These are phyloP conservation scores for Linnemannia hyalina DNA, from an alignment of 192 early-diverging fungal genomes.

Conservation along the genomic window DNA sequence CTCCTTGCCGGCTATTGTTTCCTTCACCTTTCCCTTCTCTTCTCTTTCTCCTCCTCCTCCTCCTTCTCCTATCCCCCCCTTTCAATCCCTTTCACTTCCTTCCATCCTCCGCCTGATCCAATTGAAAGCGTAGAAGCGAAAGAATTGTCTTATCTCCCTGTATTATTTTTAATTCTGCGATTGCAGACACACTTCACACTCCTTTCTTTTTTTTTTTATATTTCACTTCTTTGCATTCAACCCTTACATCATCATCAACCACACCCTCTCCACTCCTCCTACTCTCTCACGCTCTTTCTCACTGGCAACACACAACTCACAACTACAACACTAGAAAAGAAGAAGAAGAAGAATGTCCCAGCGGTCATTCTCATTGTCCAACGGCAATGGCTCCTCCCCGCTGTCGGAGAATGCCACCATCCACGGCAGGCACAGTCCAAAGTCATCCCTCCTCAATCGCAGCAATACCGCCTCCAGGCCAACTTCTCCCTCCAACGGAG, in stretches of 20 bases:
- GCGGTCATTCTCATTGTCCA: conserved; percentile 31
- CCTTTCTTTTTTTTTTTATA: background rate
- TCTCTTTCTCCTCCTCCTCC: background rate
- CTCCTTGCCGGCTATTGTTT: background rate
- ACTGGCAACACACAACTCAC: no score
- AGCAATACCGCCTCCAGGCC: conserved; percentile 47
- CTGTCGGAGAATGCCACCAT: conserved; percentile 21
- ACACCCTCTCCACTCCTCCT: background rate
- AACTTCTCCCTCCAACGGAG: conserved; percentile 21
- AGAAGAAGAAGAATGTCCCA: conserved; percentile 30
- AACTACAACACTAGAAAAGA: background rate
- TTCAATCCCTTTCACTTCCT: background rate
- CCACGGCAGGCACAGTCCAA: conserved; percentile 6
- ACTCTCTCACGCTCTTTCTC: background rate
- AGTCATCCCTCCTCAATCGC: conserved; percentile 35
- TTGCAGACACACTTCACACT: background rate
- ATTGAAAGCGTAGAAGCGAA: background rate
- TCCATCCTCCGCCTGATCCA: background rate
- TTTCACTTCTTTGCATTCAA: background rate
- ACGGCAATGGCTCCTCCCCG: conserved; percentile 9
- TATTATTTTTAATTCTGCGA: conserved; percentile 3
- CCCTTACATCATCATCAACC: background rate
- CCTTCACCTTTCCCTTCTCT: background rate
- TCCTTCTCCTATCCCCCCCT: background rate
- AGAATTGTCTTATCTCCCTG: background rate